A percentile compares a stretch with the other conserved stretches of the same genome.
phyloP scores from a whole-genome alignment of 345 rosid genomes.

The Eucalyptus pauciflora region DNA sequence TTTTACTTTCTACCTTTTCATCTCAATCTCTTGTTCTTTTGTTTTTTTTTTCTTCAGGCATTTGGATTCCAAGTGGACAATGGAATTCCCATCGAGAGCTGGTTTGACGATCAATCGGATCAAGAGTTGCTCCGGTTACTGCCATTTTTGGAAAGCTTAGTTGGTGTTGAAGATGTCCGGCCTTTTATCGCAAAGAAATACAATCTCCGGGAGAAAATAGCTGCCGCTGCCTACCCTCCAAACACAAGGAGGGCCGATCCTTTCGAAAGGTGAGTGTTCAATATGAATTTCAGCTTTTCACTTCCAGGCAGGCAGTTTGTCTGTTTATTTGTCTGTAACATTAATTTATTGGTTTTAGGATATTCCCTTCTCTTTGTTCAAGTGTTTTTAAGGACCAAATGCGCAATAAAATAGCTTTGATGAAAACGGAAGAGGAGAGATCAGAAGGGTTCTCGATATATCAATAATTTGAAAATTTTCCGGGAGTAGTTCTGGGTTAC shows the following conservation, averaged over 20 bases:
- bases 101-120: conserved; percentile 84
- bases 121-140: conserved; percentile 69
- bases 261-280: conserved; percentile 31
- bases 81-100: conserved; percentile 96
- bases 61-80: conserved; percentile 99
- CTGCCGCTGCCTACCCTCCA: conserved; percentile 60
- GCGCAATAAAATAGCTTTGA: not conserved
- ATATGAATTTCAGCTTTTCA: not conserved
- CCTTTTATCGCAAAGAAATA: conserved; percentile 73
- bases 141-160: conserved; percentile 89
- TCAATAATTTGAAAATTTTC: not conserved
- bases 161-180: conserved; percentile 84
- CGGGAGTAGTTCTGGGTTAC: not conserved
- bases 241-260: conserved; percentile 31
- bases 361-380: not conserved
- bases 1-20: not conserved
- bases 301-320: not conserved
- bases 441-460: not conserved
- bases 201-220: conserved; percentile 68
- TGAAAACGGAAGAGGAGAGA: not conserved
- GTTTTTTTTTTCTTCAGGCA: conserved; percentile 30
- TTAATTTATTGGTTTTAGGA: not conserved
- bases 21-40: not conserved
- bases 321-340: not conserved
- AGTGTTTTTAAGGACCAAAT: not conserved